phyloP scores from a whole-genome alignment of 306 rosid species.

The Prunus mume region DNA sequence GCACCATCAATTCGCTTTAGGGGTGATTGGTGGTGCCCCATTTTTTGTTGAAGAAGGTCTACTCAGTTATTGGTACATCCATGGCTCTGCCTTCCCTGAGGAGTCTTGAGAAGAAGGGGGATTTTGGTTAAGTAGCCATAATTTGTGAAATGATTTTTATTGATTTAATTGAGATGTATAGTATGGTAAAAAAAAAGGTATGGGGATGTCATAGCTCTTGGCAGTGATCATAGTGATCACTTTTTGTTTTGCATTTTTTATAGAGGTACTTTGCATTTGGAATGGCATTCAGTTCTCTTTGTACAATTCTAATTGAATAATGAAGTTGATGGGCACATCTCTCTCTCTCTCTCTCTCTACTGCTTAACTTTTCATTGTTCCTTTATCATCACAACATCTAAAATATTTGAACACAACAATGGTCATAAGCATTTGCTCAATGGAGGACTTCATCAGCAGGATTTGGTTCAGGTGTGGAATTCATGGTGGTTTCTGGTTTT shows the following conservation, averaged over 20 bases:
- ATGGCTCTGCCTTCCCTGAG: slow-evolving; percentile 27
- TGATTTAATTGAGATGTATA: neutral
- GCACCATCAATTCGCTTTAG: slow-evolving; percentile 31
- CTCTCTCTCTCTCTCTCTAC: slow-evolving; percentile 2
- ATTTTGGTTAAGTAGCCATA: neutral
- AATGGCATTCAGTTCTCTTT: neutral
- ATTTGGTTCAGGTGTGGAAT: no score
- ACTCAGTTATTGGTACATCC: slow-evolving; percentile 22
- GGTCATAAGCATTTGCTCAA: no score
- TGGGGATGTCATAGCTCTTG: neutral
- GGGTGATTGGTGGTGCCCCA: slow-evolving; percentile 24
- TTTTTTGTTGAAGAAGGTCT: slow-evolving; percentile 18
- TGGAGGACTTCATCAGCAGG: no score
- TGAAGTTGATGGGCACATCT: neutral
- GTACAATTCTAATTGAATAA: slow-evolving; percentile 8
- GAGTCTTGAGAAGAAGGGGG: slow-evolving; percentile 10
- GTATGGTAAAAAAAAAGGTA: slow-evolving; percentile 1
- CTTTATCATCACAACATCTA: no score
- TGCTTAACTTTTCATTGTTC: neutral
- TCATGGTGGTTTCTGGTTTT: no score
- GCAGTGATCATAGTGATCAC: slow-evolving; percentile 8
- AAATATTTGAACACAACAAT: no score
- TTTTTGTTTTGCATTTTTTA: neutral
- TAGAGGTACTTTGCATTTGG: slow-evolving; percentile 3
- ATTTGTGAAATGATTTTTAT: neutral